Evolutionary conservation across 352 stramenopile genomes (phyloP), one percentile per base, ranked within the genome.

Genomic region (Pythium monospermum): DNA sequence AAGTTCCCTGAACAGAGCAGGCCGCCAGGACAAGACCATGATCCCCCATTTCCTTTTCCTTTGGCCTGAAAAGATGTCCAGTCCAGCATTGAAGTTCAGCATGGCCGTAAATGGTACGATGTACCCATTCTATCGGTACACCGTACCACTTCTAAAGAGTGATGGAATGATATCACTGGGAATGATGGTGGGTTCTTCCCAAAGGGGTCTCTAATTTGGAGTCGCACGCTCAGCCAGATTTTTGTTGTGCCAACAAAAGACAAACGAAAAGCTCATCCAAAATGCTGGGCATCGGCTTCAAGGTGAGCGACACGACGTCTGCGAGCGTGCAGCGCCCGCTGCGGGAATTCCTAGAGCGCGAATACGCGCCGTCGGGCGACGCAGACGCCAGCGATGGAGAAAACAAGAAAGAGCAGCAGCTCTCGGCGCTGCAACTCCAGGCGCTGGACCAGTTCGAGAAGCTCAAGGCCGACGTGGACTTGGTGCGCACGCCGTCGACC

Each of bases 281-380:
- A 40, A 87, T 87, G 76, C 56, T 87, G n/a, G 76, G 71, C 42
- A 85, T 87, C 49, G 73, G 76, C 57, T 87, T 87, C 60, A 87
- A 87, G 70, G 50, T 83, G 19, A 87, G 71, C 64, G 76, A 87
- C 54, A 76, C 76, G 56, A 49, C 73, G 21, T 45, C 57, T 26
- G 36, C 64, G 18, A 42, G 49, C 16, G 48, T 87, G 12, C 41
- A 64, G 49, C 76, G 69, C 25, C 68, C 81, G n/a, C 66, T 94
- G 31, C 48, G 65, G 15, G 69, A 75, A n/a, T 91, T 85, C 56
- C 66, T 90, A 43, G 57, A 50, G 51, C 80, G 69, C 46, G 80
- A 90, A 49, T 91, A 87, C 37, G 80, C 79, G 27, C 12, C 42
- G n/a, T 37, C 27, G 37, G 40, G 66, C 21, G 32, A 44, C 7